These are phyloP conservation scores for Quercus lobata DNA, from an alignment of 331 rosid genomes.

Conservation along the genomic window DNA sequence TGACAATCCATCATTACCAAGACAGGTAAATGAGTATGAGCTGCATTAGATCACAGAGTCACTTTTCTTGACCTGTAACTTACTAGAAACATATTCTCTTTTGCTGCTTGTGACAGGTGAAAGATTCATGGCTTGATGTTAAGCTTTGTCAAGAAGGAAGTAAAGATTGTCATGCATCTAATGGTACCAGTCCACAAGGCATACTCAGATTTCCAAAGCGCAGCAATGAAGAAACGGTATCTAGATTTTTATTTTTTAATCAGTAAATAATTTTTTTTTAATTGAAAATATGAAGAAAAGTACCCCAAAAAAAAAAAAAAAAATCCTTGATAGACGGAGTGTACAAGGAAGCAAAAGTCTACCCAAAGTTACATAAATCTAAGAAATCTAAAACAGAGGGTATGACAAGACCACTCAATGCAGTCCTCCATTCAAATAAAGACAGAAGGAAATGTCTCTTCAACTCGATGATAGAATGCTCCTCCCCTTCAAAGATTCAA, in stretches of 20 bases:
- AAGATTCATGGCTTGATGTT: slow-evolving; percentile 84
- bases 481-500: no score
- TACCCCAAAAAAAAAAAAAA: no score
- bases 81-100: slow-evolving; percentile 4
- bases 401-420: no score
- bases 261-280: no score
- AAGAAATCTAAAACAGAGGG: no score
- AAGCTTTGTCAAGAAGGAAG: slow-evolving; percentile 78
- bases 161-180: slow-evolving; percentile 49
- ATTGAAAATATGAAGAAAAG: no score
- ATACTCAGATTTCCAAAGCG: slow-evolving; percentile 74
- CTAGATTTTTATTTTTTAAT: neutral
- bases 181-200: slow-evolving; percentile 44
- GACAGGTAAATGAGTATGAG: slow-evolving; percentile 47
- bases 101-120: slow-evolving; percentile 56
- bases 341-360: no score
- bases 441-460: no score
- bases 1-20: slow-evolving; percentile 74
- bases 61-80: slow-evolving; percentile 11
- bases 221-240: slow-evolving; percentile 90
- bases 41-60: neutral
- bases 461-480: no score
- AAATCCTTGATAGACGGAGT: no score
- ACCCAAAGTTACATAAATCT: no score
- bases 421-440: no score